Conservation (phyloP, 164 flowering plant genomes). For the Vitis riparia region DNA sequence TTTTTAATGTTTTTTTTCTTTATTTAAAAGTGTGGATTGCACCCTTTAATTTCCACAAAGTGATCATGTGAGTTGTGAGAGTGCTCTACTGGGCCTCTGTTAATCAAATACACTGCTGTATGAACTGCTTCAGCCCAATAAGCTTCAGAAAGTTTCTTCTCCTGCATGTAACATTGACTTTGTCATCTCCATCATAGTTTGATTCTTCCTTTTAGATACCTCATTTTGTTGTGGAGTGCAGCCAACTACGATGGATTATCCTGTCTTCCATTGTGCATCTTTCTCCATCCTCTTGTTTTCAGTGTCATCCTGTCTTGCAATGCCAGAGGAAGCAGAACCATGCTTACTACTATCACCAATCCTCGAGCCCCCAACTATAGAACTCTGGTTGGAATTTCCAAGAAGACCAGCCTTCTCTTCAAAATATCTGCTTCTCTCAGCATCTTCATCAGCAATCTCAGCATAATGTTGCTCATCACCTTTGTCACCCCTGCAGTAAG, state of each 20-base stretch:
- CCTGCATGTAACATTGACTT: background rate
- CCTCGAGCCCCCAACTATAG: conserved; percentile 24
- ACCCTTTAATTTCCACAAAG: too few species aligned
- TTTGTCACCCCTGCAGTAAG: conserved; percentile 49
- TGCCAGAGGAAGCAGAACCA: conserved; percentile 14
- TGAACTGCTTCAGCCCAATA: background rate
- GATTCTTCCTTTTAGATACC: background rate
- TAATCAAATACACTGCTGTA: background rate
- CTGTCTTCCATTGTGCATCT: conserved; percentile 12
- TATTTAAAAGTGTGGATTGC: too few species aligned
- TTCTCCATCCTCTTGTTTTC: conserved; percentile 6
- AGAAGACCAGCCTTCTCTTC: conserved; percentile 47
- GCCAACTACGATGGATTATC: background rate
- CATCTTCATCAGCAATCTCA: conserved; percentile 40
- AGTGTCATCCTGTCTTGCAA: conserved; percentile 3
- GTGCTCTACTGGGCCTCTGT: background rate
- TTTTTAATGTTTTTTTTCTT: too few species aligned
- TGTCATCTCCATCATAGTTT: background rate
- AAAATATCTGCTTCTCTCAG: conserved; percentile 28
- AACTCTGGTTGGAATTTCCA: conserved; percentile 21
- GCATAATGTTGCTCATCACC: conserved; percentile 34
- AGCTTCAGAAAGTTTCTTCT: background rate
- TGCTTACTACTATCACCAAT: conserved; percentile 28
- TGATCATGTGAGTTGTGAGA: too few species aligned
- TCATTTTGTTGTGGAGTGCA: background rate